Conservation (phyloP, 306 rosid species). For the Inga leiocalycina region DNA sequence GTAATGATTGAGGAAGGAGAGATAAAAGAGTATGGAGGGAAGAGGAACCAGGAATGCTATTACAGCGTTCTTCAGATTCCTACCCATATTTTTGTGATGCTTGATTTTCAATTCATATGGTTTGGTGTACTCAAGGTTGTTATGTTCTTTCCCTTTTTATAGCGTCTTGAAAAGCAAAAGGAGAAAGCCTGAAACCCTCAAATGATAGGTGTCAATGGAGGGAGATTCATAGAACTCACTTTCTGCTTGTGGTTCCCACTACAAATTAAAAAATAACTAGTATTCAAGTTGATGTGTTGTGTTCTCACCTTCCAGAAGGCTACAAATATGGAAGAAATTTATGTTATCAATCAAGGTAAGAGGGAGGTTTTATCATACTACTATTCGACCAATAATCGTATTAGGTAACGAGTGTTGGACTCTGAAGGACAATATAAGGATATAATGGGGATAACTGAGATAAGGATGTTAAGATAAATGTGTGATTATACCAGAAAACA, state of each 20-base stretch:
- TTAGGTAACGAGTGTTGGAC: no score
- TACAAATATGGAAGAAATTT: no score
- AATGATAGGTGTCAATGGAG: constrained; percentile 25
- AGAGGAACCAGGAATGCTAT: constrained; percentile 73
- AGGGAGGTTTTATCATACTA: no score
- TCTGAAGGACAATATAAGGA: no score
- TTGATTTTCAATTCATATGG: not conserved
- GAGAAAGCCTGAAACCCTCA: not conserved
- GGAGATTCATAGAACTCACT: constrained; percentile 26
- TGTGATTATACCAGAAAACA: no score
- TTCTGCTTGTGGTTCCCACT: constrained; percentile 54
- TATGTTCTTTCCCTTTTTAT: not conserved
- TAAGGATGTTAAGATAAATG: no score
- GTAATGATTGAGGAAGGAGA: constrained; percentile 59
- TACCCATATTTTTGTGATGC: not conserved
- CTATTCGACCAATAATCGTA: no score
- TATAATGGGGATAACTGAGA: accelerated
- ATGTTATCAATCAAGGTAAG: no score
- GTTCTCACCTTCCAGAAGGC: no score
- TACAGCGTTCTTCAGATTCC: constrained; percentile 61
- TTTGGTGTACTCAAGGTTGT: not conserved
- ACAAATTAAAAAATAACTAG: not conserved
- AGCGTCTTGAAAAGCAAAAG: not conserved
- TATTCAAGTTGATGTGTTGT: no score
- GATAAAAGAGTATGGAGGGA: constrained; percentile 79